Percentiles rank a stretch among this genome's conserved stretches.
phyloP scores from a whole-genome alignment of 2,329 filamentous ascomycete genomes.

The Pseudogymnoascus sp. region DNA sequence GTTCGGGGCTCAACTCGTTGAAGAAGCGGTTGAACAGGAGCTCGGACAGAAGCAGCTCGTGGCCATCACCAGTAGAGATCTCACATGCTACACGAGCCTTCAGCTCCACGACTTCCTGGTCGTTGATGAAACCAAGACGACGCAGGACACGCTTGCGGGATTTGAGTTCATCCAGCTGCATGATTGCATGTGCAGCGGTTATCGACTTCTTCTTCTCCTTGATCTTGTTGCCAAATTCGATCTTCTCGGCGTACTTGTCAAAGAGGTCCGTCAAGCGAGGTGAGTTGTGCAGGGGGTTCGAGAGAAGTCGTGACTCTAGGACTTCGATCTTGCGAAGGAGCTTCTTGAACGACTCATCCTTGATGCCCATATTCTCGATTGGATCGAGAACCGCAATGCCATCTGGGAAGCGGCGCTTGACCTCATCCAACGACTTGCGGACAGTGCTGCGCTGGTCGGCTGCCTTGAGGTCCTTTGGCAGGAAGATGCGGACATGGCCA shows the following conservation, averaged over 20 bases:
- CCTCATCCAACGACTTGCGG: constrained; percentile 63
- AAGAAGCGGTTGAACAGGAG: constrained; percentile 96
- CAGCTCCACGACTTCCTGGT: constrained; percentile 87
- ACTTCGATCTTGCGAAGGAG: constrained; percentile 94
- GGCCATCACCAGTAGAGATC: constrained; percentile 73
- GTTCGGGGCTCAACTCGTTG: constrained; percentile 84
- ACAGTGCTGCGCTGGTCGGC: constrained; percentile 60
- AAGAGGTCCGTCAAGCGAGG: constrained; percentile 76
- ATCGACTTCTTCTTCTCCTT: constrained; percentile 86
- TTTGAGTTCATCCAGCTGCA: constrained; percentile 93
- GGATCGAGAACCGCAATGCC: constrained; percentile 84
- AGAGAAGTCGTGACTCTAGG: constrained; percentile 77
- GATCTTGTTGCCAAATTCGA: constrained; percentile 66
- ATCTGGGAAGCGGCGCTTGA: constrained; percentile 82
- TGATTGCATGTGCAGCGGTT: constrained; percentile 71
- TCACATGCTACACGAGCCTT: constrained; percentile 97
- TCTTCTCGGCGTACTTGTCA: constrained; percentile 76
- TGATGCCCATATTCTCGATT: constrained; percentile 92
- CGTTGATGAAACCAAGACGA: constrained; percentile 90
- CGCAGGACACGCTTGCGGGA: constrained; percentile 90
- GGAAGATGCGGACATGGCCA: constrained; percentile 72
- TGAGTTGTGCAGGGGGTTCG: constrained; percentile 87
- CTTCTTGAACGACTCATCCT: constrained; percentile 86
- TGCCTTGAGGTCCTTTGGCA: constrained; percentile 66
- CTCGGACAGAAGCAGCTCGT: constrained; percentile 88